phyloP scores from a whole-genome alignment of 2,329 filamentous ascomycete species.

The Lecanosticta acicola region DNA sequence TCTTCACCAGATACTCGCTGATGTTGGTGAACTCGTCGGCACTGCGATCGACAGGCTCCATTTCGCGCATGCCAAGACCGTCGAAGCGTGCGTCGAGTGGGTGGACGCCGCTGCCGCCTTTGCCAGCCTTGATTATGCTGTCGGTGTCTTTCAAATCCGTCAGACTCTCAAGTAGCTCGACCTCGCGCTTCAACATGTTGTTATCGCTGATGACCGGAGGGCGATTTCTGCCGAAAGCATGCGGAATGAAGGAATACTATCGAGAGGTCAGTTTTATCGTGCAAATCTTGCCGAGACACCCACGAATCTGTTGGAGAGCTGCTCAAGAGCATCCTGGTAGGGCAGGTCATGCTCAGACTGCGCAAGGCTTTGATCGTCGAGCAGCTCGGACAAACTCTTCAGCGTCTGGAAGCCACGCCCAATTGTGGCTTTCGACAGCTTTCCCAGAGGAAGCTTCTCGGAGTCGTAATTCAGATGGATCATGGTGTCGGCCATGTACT shows the following conservation, averaged over 20 bases:
- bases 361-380: conserved; percentile 52
- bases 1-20: conserved; percentile 59
- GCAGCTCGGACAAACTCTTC: conserved; percentile 65
- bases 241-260: conserved; percentile 70
- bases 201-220: conserved; percentile 61
- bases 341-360: conserved; percentile 32
- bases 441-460: conserved; percentile 75
- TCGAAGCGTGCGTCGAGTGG: conserved; percentile 67
- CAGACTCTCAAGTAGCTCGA: conserved; percentile 73
- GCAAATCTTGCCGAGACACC: not conserved
- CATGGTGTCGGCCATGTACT: conserved; percentile 57
- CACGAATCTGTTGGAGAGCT: conserved; percentile 65
- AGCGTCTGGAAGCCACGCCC: conserved; percentile 68
- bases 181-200: conserved; percentile 62
- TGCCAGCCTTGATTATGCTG: conserved; percentile 64
- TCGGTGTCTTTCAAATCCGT: conserved; percentile 80
- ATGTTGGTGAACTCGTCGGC: conserved; percentile 62
- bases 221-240: conserved; percentile 67
- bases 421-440: conserved; percentile 74
- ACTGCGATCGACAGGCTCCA: conserved; percentile 59
- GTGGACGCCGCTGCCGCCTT: conserved; percentile 49
- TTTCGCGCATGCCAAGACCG: conserved; percentile 67
- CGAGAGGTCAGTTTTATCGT: not conserved
- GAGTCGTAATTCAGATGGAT: conserved; percentile 64
- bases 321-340: conserved; percentile 46